Evolutionary conservation across 176 grass and related monocot genomes (phyloP), one percentile per base, ranked within the genome.

Genomic region (Musa acuminata): DNA sequence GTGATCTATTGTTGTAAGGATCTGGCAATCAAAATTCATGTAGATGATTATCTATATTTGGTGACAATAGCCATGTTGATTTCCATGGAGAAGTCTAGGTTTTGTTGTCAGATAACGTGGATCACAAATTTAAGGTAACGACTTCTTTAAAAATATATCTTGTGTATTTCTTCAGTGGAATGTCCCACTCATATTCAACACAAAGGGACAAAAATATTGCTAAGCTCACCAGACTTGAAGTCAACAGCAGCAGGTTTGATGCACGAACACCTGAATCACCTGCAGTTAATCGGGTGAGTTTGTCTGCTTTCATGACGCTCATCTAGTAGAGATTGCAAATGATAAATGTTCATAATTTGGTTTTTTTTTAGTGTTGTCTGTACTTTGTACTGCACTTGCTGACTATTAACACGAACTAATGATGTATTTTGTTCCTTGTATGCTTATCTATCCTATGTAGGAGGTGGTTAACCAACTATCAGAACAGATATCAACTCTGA

Each of bases 401-500:
- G 19, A 72, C 49, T 11, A 22, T 21, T 43, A 75, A 10, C 13
- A 73, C 35, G 10, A 11, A 0, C 21, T 52, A 13, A 77, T 14
- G 14, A 51, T 65, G 17, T 16, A 14, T 5, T 12, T 66, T 53
- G 12, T 22, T 54, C 19, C 1, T 68, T 43, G 62, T 7, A 17
- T 71, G 48, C 11, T 27, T 83, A 55, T 49, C 6, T 50, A 13
- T 72, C n/a, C 80, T 87, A 27, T 68, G 13, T 75, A 96, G 93
- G 93, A 89, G 78, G 77, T 74, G 57, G 84, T 92, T 58, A 89
- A 83, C 50, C 95, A 94, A 49, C 84, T 99, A 24, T 91, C 90
- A 17, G 90, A 99, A 77, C 90, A 99, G 78, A 94, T 99, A 77
- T 91, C 80, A 68, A 91, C 90, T 0, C 82, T 99, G 54, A 99